A percentile compares a stretch with the other conserved stretches of the same genome.
These are phyloP conservation scores for Pelargonium australe DNA, from an alignment of 441 rosid genomes.

Conservation along the genomic window DNA sequence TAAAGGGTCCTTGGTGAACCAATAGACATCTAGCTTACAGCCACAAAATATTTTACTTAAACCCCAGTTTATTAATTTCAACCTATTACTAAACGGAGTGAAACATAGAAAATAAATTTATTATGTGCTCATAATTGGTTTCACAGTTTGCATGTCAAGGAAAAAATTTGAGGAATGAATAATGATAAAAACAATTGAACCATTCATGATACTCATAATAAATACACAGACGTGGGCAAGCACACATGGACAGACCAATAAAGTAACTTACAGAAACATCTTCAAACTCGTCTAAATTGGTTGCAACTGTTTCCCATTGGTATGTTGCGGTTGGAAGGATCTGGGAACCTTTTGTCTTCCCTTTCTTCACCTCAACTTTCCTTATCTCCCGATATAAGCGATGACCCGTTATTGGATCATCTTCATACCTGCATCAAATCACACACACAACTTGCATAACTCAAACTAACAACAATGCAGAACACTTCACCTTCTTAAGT, in stretches of 20 bases:
- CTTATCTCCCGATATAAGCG: slow-evolving; percentile 89
- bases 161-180: neutral
- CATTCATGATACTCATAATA: neutral
- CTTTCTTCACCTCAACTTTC: slow-evolving; percentile 70
- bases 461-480: slow-evolving; percentile 16
- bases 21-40: neutral
- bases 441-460: slow-evolving; percentile 16
- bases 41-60: neutral
- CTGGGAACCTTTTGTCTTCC: slow-evolving; percentile 72
- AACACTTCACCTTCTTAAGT: neutral
- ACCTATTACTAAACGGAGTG: neutral
- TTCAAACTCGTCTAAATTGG: slow-evolving; percentile 91
- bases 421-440: slow-evolving; percentile 77
- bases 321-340: slow-evolving; percentile 56
- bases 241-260: slow-evolving; percentile 13
- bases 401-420: slow-evolving; percentile 81
- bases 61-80: neutral
- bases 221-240: neutral
- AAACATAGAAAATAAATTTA: neutral
- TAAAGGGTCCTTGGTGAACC: neutral
- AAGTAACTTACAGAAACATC: slow-evolving; percentile 82
- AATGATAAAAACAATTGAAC: neutral
- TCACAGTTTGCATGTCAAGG: neutral
- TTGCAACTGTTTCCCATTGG: slow-evolving; percentile 98
- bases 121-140: neutral